Evolutionary conservation across 2,329 filamentous ascomycete species (phyloP).

Genomic region (Apiospora hydei): DNA sequence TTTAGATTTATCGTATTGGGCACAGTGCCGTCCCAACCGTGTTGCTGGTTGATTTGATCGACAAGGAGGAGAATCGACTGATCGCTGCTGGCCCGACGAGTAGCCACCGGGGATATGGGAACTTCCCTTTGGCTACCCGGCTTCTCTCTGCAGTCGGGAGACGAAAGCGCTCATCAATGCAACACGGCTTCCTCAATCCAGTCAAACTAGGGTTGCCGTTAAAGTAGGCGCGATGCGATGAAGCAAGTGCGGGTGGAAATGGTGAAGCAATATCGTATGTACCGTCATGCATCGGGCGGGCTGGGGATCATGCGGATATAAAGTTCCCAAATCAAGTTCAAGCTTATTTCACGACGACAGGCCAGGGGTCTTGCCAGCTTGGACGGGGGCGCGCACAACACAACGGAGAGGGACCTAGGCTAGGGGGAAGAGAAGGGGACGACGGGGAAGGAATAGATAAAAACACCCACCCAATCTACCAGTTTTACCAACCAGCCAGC

Average conservation of each 20-base stretch:
- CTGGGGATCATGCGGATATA: constrained; percentile 25
- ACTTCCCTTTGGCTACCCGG: neutral
- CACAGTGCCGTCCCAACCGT: neutral
- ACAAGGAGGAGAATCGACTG: neutral
- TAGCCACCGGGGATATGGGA: neutral
- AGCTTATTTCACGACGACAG: constrained; percentile 25
- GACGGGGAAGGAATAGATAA: neutral
- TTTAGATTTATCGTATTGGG: neutral
- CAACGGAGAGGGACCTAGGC: neutral
- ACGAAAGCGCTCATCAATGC: neutral
- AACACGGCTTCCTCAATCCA: neutral
- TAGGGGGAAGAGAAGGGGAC: neutral
- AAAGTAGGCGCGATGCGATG: constrained; percentile 22
- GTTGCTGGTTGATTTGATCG: constrained; percentile 12
- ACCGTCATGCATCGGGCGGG: neutral
- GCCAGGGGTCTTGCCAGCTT: constrained; percentile 17
- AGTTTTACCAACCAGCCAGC: neutral
- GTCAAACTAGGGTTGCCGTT: constrained; percentile 17
- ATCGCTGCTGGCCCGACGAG: neutral
- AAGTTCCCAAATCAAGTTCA: constrained; percentile 25
- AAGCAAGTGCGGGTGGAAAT: constrained; percentile 19
- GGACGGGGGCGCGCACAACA: neutral
- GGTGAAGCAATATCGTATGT: neutral
- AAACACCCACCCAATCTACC: neutral
- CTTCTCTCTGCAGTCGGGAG: neutral